Evolutionary conservation across 192 early-diverging fungal species (phyloP).

Genomic region (Backusella circina): DNA sequence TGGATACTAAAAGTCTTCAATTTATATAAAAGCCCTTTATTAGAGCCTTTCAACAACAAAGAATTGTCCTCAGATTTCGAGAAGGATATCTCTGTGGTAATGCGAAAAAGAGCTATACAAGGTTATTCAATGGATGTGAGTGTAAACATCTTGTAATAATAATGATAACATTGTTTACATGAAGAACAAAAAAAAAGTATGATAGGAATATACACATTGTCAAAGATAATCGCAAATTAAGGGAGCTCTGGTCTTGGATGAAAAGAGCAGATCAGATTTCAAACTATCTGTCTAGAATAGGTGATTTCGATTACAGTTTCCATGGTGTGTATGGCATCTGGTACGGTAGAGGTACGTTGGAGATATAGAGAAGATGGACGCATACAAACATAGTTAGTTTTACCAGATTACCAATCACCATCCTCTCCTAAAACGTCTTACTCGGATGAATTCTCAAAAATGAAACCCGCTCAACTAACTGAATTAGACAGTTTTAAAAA

Average conservation of each 20-base stretch:
- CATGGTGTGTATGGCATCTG: constrained; percentile 50
- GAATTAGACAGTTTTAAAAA: neutral
- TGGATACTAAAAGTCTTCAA: neutral
- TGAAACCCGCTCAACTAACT: neutral
- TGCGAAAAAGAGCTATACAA: constrained; percentile 67
- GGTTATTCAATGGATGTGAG: constrained; percentile 81
- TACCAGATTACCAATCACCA: neutral
- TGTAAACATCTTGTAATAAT: constrained; percentile 29
- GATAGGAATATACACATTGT: constrained; percentile 42
- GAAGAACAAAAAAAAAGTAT: constrained; percentile 24
- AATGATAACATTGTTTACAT: constrained; percentile 32
- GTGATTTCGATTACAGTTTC: constrained; percentile 50
- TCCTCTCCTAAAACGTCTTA: constrained; percentile 14
- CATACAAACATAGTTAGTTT: neutral
- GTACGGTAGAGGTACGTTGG: constrained; percentile 13
- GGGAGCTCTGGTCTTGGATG: constrained; percentile 53
- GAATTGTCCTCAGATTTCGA: neutral
- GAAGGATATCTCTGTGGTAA: constrained; percentile 78
- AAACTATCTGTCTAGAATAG: constrained; percentile 35
- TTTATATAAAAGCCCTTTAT: neutral
- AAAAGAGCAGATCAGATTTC: constrained; percentile 39
- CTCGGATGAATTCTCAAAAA: neutral
- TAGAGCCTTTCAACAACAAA: neutral
- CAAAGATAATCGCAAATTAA: constrained; percentile 44
- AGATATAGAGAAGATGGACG: neutral